Evolutionary conservation across 1,284 basidiomycete genomes (phyloP).

Genomic region (Trichosporon sp.): DNA sequence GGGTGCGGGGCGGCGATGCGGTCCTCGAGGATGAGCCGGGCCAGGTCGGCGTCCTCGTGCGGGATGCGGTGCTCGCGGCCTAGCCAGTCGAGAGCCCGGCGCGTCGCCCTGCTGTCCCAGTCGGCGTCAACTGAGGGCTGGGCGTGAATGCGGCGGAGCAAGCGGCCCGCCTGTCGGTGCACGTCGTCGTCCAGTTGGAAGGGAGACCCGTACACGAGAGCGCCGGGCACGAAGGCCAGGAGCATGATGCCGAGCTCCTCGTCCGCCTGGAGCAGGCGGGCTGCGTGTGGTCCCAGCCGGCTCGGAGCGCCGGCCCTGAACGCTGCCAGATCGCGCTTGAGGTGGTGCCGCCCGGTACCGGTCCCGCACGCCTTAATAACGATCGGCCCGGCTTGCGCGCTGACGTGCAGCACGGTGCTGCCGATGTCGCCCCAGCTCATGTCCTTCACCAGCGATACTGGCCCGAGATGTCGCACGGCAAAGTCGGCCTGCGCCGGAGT

Average conservation of each 20-base stretch:
- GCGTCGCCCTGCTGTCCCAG: not conserved
- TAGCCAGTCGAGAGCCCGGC: not conserved
- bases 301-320: not conserved
- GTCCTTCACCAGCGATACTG: not conserved
- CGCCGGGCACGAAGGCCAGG: not conserved
- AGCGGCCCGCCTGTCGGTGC: not conserved
- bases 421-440: conserved; percentile 4
- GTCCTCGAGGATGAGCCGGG: not conserved
- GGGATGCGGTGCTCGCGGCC: not conserved
- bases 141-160: not conserved
- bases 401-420: not conserved
- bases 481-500: not conserved
- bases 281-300: not conserved
- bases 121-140: not conserved
- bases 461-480: not conserved
- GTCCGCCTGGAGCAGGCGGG: not conserved
- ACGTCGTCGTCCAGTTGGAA: not conserved
- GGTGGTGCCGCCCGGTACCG: not conserved
- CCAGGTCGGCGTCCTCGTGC: not conserved
- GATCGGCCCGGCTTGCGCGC: not conserved
- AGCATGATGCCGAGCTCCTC: not conserved
- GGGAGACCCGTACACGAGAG: not conserved
- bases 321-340: not conserved
- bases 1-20: not conserved
- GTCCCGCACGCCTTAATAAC: not conserved